Conservation (phyloP, 2,329 filamentous ascomycete genomes). For the Pestalotiopsis sp. region DNA sequence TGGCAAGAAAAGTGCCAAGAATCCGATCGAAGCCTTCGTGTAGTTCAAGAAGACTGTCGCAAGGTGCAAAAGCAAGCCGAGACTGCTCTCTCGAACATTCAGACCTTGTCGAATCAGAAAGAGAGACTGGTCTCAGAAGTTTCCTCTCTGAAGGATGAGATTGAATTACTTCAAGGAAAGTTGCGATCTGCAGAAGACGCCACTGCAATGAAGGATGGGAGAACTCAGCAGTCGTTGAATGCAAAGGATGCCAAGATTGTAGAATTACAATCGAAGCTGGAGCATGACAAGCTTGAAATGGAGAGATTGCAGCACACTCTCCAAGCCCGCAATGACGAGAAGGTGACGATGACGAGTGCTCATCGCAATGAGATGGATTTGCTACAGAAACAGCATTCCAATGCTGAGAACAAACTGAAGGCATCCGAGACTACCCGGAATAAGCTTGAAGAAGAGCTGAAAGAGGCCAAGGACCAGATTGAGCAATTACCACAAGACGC, state of each 20-base stretch:
- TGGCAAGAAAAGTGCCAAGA: constrained; percentile 4
- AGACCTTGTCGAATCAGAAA: background rate
- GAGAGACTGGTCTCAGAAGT: background rate
- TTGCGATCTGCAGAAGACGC: background rate
- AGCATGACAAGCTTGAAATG: background rate
- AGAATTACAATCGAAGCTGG: background rate
- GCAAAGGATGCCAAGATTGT: background rate
- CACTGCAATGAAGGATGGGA: background rate
- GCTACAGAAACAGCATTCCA: background rate
- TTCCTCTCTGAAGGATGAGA: background rate
- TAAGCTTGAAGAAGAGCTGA: constrained; percentile 6
- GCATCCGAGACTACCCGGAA: constrained; percentile 1
- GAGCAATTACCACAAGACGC: constrained; percentile 4
- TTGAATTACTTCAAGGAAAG: background rate
- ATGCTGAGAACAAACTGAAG: constrained; percentile 2
- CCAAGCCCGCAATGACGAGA: background rate
- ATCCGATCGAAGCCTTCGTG: background rate
- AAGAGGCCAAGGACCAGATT: constrained; percentile 1
- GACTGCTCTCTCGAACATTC: background rate
- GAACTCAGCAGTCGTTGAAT: background rate
- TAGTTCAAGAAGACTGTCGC: background rate
- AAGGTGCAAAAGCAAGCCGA: background rate
- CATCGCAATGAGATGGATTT: background rate
- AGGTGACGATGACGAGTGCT: background rate
- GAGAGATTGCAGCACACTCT: background rate